These are phyloP conservation scores for Phaeotremella fagi DNA, from an alignment of 768 basidiomycete species.

Conservation along the genomic window DNA sequence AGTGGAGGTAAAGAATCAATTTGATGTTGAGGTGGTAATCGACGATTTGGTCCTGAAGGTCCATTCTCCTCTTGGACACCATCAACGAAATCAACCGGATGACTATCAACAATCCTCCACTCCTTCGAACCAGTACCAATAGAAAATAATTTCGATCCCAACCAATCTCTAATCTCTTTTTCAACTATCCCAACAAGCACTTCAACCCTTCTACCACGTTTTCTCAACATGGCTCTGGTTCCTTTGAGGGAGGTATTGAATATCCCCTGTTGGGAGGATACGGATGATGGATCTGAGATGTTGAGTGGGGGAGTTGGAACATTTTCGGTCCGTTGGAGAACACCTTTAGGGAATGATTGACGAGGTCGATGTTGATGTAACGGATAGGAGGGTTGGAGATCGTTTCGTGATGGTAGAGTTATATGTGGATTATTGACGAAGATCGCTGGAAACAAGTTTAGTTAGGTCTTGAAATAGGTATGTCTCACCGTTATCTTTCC, in stretches of 20 bases:
- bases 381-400: constrained; percentile 36
- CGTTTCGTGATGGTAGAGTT: constrained; percentile 25
- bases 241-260: constrained; percentile 43
- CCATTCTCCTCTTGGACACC: neutral
- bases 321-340: constrained; percentile 22
- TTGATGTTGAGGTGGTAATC: constrained; percentile 27
- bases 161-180: constrained; percentile 34
- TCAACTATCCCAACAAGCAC: constrained; percentile 31
- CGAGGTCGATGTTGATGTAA: constrained; percentile 22
- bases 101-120: constrained; percentile 21
- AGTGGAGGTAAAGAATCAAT: constrained; percentile 13
- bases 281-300: constrained; percentile 14
- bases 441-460: constrained; percentile 17
- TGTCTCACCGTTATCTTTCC: constrained; percentile 45
- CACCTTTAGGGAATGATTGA: constrained; percentile 29
- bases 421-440: constrained; percentile 44
- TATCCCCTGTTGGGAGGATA: constrained; percentile 30
- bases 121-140: neutral
- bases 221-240: constrained; percentile 33
- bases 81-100: constrained; percentile 4
- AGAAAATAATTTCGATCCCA: constrained; percentile 16
- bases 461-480: neutral
- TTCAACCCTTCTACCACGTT: constrained; percentile 38
- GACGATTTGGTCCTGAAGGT: neutral
- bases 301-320: constrained; percentile 17